phyloP scores from a whole-genome alignment of 257 asterid genomes.

The Nicotiana paniculata region DNA sequence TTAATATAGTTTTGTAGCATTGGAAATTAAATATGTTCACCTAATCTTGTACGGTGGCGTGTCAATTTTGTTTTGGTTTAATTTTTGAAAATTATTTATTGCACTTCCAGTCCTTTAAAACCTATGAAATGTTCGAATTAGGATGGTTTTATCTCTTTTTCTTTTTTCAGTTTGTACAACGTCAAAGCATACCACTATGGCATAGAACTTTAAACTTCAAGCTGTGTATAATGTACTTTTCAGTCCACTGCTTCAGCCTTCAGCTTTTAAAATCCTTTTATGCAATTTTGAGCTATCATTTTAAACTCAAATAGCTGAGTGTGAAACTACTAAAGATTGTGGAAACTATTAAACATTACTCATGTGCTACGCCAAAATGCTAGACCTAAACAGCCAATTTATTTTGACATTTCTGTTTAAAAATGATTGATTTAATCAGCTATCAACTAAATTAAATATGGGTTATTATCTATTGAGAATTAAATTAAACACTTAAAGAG shows the following conservation, averaged over 20 bases:
- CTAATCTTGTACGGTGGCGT: neutral
- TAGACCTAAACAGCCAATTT: neutral
- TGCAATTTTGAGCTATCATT: too few species aligned
- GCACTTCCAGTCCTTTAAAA: neutral
- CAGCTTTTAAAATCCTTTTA: too few species aligned
- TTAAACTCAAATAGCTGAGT: too few species aligned
- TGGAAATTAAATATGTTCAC: neutral
- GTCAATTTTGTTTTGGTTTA: neutral
- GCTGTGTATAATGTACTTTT: too few species aligned
- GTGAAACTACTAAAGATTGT: too few species aligned
- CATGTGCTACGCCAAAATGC: too few species aligned
- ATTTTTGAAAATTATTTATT: neutral
- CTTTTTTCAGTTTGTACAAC: neutral
- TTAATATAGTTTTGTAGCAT: neutral
- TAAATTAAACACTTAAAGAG: too few species aligned
- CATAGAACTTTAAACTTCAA: too few species aligned
- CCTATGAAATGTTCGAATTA: neutral
- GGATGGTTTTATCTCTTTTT: neutral
- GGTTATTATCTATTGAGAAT: too few species aligned
- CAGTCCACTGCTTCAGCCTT: too few species aligned
- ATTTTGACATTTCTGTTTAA: neutral
- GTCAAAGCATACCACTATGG: neutral
- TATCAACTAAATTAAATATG: too few species aligned
- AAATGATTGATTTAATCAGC: neutral
- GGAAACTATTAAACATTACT: too few species aligned